Base-by-base conservation (phyloP, 768 basidiomycete genomes). In the Tulasnella sp. region DNA sequence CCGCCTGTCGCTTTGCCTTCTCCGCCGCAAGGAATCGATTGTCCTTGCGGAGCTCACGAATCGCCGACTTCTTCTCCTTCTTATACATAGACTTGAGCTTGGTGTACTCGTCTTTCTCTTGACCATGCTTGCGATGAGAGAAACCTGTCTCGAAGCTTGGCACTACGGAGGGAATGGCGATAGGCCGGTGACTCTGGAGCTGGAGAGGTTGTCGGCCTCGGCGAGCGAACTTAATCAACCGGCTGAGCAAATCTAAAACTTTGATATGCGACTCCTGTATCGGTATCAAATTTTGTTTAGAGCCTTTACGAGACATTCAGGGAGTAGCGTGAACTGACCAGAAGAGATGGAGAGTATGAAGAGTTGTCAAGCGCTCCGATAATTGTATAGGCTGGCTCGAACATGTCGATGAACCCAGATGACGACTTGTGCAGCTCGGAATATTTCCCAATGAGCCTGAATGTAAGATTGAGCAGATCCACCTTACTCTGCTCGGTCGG, bases 41-140 rank as follows among this genome's bases (percentile, higher is more conserved):
- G 68, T 99, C 96, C 75, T 97, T 97, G 62, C 96, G 82, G 54
- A 99, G 75, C 69, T 99, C 96, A 48, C 94, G 77, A 62, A 99
- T 92, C 3, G 96, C 96, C 45, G 96, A 93, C 76, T 97, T 98
- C 68, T 80, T 76, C 75, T 98, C 96, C 73, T 98, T 85, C 73
- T 93, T 93, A 75, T 92, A 85, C 68, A 92, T 82, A 42, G 80
- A 79, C 57, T 87, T 84, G 66, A 99, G 72, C 70, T 97, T 98
- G 42, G 89, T 82, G 66, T 94, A 92, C 61, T 82, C 82, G 70
- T 99, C 92, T 8, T 94, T 93, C 70, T 98, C 96, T 67, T 86
- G 86, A 54, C 77, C 75, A 51, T 84, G 84, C 62, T 84, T 72
- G 68, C 87, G 89, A 44, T 80, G 84, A 4, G 89, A 90, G 0